These are phyloP conservation scores for Lactuca saligna DNA, from an alignment of 129 eudicot species.

Conservation along the genomic window DNA sequence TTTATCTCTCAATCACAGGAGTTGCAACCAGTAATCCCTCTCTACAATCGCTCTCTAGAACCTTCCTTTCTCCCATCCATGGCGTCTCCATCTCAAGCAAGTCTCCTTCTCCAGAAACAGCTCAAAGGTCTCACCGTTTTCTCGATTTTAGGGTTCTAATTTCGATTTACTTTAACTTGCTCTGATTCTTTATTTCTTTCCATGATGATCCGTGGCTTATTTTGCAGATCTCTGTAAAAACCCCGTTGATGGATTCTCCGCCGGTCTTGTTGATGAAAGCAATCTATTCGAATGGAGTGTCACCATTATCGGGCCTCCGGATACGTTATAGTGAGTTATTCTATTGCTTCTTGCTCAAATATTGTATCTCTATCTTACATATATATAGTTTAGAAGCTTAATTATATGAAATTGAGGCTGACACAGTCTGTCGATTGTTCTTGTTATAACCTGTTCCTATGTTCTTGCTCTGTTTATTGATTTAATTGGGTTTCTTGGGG, in stretches of 20 bases:
- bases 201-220: slow-evolving; percentile 7
- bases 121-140: slow-evolving; percentile 41
- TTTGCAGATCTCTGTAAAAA: slow-evolving; percentile 51
- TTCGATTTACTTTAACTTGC: not conserved
- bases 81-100: slow-evolving; percentile 59
- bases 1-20: slow-evolving; percentile 2
- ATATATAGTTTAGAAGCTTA: not conserved
- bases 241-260: slow-evolving; percentile 72
- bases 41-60: slow-evolving; percentile 18
- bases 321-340: slow-evolving; percentile 46
- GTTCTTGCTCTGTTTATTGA: not conserved
- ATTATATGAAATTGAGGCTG: slow-evolving; percentile 3
- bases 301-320: slow-evolving; percentile 57
- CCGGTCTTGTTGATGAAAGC: slow-evolving; percentile 59
- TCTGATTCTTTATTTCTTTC: not conserved
- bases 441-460: not conserved
- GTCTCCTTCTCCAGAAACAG: slow-evolving; percentile 66
- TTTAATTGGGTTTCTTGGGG: slow-evolving; percentile 14
- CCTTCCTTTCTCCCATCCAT: slow-evolving; percentile 25
- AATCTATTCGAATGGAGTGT: slow-evolving; percentile 69
- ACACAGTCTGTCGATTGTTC: not conserved
- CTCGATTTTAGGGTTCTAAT: slow-evolving; percentile 9
- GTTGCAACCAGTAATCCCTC: not conserved
- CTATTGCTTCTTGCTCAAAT: not conserved
- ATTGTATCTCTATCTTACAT: not conserved